Base-by-base conservation (phyloP, 1,284 basidiomycete species). In the Mycosarcoma maydis region DNA sequence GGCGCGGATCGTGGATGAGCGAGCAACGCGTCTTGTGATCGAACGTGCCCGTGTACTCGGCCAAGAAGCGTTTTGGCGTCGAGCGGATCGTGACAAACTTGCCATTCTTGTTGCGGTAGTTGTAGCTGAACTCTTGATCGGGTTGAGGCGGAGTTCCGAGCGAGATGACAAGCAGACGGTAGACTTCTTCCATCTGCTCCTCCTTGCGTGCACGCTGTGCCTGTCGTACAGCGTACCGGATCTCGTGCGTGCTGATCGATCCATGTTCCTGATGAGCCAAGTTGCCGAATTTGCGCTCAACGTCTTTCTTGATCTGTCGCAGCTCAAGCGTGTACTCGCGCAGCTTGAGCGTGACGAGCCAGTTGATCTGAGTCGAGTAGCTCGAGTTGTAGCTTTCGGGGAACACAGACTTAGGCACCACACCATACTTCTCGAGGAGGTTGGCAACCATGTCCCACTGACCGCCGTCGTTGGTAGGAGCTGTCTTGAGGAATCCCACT, bases 1-100 rank as follows among this genome's bases (percentile, higher is more conserved):
- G 94, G 27, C 94, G 87, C 16, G 95, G 94, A 81, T 98, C 94
- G 79, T 98, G 90, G 83, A 98, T 94, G 32, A 98, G 87, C 44
- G 92, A 95, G 85, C 96, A 94, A 7, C 87, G 89, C 34, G 91
- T 89, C 17, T 88, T 36, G 84, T 84, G 82, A 87, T 90, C 75
- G 83, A 83, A 23, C 81, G 84, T 73, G 27, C 58, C 60, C 22
- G 75, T 71, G 57, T 82, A 68, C 9, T 79, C 72, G 41, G 68
- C 55, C 45, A 81, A 76, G 68, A 92, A 96, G 59, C 92, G 88
- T 45, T 85, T 76, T 9, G 94, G 90, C 1, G 92, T 94, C 32
- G 91, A 90, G 40, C 87, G 87, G 88, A 93, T 90, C 6, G 54
- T 58, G 68, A 87, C 85, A 44, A 87, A 87, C 84, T 93, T 94